Base-by-base conservation (phyloP, 352 stramenopile genomes). In the Globisporangium polare region DNA sequence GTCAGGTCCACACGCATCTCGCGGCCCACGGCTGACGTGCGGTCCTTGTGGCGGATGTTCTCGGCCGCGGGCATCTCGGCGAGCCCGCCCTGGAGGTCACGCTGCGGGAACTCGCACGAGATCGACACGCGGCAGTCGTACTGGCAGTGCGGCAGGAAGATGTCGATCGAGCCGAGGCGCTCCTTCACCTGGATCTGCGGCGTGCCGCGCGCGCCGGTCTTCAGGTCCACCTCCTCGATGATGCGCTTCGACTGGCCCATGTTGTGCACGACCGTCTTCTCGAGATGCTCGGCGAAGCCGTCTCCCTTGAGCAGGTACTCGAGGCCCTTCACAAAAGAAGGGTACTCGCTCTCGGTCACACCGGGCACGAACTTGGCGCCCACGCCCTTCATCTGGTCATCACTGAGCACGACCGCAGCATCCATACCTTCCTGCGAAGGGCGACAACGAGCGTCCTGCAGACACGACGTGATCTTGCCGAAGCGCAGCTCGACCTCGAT, bases 111-210 rank as follows among this genome's bases (percentile, higher is more conserved):
- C 53, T 95, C 86, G 60, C 84, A 91, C 52, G 86, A 92, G 65
- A 95, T 80, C 0, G 86, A 90, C 9, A 95, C 71, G 55, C 86
- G 86, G 58, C 80, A 92, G 71, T 95, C 86, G 62, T 93, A 95
- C 55, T 78, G 73, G 59, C 86, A 95, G 50, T 89, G 80, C 45
- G 86, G 86, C 61, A 95, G 73, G 71, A 95, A 95, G 55, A 95
- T 90, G 60, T 95, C 81, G 45, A 95, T 87, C 18, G 74, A 90
- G 1, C 83, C 84, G 3, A 95, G 78, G 5, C 83, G 79, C 58
- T 94, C 78, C 65, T 95, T 95, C 13, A 90, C 80, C 46, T 95
- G 86, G 35, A 91, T 67, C 60, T 83, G 78, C 22, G 74, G 73
- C 2, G 72, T 63, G 9, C 74, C 55, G 5, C 78, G 69, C 45